phyloP scores from a whole-genome alignment of 2,329 filamentous ascomycete species.

The Coccinonectria pachysandricola region DNA sequence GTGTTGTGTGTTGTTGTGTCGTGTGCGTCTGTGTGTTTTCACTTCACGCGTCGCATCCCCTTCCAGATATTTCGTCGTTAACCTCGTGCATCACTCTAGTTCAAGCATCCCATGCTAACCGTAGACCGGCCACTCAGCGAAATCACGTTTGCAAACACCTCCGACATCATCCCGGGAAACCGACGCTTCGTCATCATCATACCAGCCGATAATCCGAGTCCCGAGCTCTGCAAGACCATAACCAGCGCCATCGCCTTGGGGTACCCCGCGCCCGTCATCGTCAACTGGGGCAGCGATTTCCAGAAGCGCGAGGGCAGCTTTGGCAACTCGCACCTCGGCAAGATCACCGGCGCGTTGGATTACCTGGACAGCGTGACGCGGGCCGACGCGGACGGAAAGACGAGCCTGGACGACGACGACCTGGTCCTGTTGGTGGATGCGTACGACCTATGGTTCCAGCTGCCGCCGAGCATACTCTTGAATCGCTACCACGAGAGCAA shows the following conservation, averaged over 20 bases:
- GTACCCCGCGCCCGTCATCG: constrained; percentile 17
- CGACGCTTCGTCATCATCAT: constrained; percentile 11
- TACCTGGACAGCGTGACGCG: constrained; percentile 12
- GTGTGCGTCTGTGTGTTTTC: too few species aligned
- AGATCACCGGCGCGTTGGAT: constrained; percentile 17
- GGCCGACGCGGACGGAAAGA: neutral
- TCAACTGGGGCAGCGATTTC: constrained; percentile 17
- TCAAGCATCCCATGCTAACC: too few species aligned
- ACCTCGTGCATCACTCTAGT: too few species aligned
- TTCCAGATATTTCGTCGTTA: too few species aligned
- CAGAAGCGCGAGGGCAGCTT: constrained; percentile 5
- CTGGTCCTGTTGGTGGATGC: constrained; percentile 17
- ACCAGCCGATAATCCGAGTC: constrained; percentile 10
- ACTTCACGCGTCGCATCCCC: too few species aligned
- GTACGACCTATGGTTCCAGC: constrained; percentile 21
- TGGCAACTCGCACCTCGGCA: constrained; percentile 14
- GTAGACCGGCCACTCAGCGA: too few species aligned
- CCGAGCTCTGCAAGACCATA: constrained; percentile 19
- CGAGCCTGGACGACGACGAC: constrained; percentile 13
- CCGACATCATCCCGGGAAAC: too few species aligned
- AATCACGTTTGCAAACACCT: too few species aligned
- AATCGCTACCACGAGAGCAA: constrained; percentile 16
- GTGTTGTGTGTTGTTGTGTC: too few species aligned
- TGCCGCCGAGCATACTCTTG: constrained; percentile 17
- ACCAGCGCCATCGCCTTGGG: constrained; percentile 15